Conservation (phyloP, 495 filamentous ascomycete species). For the Aspergillus steynii region DNA sequence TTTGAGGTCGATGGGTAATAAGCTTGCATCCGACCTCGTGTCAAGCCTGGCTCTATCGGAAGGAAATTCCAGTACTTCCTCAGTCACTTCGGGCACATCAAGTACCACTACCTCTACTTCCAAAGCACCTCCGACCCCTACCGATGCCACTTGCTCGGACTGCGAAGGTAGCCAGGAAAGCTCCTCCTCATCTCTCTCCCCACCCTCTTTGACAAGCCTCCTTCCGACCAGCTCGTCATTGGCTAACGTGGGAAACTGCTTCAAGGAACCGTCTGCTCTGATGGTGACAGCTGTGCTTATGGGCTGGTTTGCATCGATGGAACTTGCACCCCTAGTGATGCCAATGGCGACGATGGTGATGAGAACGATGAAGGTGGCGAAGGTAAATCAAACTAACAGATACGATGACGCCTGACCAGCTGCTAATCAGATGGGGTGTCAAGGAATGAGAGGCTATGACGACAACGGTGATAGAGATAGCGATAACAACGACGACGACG, state of each 20-base stretch:
- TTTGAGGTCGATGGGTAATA: conserved; percentile 35
- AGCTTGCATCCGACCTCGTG: conserved; percentile 37
- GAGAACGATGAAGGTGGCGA: conserved; percentile 6
- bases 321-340: conserved; percentile 11
- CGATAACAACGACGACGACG: too few relatives aligned
- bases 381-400: background rate
- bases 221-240: background rate
- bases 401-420: too few relatives aligned
- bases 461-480: too few relatives aligned
- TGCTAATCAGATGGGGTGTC: too few relatives aligned
- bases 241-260: background rate
- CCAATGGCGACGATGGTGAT: background rate
- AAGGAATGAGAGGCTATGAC: too few relatives aligned
- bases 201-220: background rate
- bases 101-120: conserved; percentile 5
- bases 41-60: conserved; percentile 20
- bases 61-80: background rate
- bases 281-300: conserved; percentile 26
- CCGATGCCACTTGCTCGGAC: conserved; percentile 16
- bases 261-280: conserved; percentile 25
- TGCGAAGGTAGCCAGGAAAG: conserved; percentile 18
- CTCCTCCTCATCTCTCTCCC: background rate
- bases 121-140: conserved; percentile 4
- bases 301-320: conserved; percentile 18
- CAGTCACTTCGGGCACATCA: conserved; percentile 1